A percentile compares a stretch with the other conserved stretches of the same genome.
These are phyloP conservation scores for Centaurea solstitialis DNA, from an alignment of 129 eudicot genomes.

Conservation along the genomic window DNA sequence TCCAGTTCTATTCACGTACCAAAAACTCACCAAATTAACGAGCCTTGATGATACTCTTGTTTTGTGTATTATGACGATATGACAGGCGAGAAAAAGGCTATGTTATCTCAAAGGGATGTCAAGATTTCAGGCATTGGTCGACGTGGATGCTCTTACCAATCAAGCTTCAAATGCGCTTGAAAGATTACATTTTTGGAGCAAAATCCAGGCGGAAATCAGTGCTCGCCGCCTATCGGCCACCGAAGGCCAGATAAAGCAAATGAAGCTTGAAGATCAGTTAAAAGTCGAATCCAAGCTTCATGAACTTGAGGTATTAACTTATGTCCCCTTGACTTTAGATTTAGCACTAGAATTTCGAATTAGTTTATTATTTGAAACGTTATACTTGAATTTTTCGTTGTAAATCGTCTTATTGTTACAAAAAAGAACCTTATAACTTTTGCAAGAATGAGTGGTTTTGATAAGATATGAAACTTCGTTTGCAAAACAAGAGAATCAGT, in stretches of 20 bases:
- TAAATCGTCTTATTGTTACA: background rate
- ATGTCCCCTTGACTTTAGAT: constrained; percentile 1
- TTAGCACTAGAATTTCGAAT: background rate
- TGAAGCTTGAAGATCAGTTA: constrained; percentile 43
- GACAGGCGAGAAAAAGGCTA: constrained; percentile 51
- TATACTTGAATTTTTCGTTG: background rate
- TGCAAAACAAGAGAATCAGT: no score
- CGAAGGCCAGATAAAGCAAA: constrained; percentile 36
- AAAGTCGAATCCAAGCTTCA: constrained; percentile 55
- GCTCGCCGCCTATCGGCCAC: constrained; percentile 45
- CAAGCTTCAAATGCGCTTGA: constrained; percentile 40
- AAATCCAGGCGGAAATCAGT: constrained; percentile 44
- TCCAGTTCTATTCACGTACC: background rate
- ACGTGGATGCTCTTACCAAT: constrained; percentile 20
- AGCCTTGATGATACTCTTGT: background rate
- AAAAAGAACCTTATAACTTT: background rate
- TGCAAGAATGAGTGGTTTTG: background rate
- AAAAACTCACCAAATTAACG: background rate
- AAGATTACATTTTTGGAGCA: constrained; percentile 59
- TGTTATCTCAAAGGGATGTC: constrained; percentile 29
- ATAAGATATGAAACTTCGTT: background rate
- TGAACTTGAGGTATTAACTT: constrained; percentile 47
- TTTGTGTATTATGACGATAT: constrained; percentile 10
- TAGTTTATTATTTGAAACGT: no score
- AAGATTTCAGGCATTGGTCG: constrained; percentile 35